Conservation (phyloP, 2,329 filamentous ascomycete species). For the Madurella mycetomatis region DNA sequence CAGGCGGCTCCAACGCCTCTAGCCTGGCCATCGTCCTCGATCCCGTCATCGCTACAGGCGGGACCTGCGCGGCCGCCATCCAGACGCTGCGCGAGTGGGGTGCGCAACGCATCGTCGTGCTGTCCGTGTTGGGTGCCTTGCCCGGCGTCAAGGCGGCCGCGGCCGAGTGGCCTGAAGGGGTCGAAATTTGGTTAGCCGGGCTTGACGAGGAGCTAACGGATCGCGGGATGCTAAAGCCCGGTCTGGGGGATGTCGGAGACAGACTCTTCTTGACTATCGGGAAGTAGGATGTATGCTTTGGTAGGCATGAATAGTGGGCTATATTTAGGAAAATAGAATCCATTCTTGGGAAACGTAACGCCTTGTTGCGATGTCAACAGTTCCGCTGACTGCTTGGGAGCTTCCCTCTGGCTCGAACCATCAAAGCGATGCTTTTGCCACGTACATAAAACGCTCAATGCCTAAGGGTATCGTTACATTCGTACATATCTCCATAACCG, state of each 20-base stretch:
- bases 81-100: constrained; percentile 89
- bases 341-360: neutral
- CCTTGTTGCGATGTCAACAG: neutral
- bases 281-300: constrained; percentile 49
- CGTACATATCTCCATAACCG: neutral
- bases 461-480: neutral
- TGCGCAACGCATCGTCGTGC: constrained; percentile 71
- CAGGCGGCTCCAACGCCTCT: constrained; percentile 33
- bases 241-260: constrained; percentile 86
- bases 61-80: constrained; percentile 84
- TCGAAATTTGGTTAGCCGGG: constrained; percentile 77
- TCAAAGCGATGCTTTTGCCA: neutral
- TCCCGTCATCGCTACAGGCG: constrained; percentile 89
- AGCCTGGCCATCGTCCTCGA: constrained; percentile 79
- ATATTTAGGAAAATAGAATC: neutral
- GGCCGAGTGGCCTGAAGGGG: constrained; percentile 69
- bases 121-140: constrained; percentile 69
- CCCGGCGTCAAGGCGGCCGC: constrained; percentile 70
- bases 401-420: neutral
- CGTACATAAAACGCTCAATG: neutral
- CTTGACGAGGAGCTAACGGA: constrained; percentile 70
- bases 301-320: neutral
- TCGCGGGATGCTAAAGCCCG: constrained; percentile 87
- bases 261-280: constrained; percentile 83
- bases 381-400: neutral